These are phyloP conservation scores for Phytophthora pseudosyringae DNA, from an alignment of 352 stramenopile genomes.

Conservation along the genomic window DNA sequence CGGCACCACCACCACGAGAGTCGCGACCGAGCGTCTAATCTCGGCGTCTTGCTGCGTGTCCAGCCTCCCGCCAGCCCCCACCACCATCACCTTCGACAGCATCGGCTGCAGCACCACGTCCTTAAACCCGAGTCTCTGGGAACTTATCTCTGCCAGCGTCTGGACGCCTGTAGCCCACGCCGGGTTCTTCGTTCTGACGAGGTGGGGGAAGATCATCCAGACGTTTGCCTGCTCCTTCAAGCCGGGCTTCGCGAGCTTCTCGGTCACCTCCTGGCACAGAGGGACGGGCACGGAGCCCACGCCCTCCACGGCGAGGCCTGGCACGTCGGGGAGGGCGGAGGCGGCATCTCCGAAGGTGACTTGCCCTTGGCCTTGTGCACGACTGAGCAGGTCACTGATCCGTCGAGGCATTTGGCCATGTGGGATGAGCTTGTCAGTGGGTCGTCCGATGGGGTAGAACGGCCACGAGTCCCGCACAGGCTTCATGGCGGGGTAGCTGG, in stretches of 20 bases:
- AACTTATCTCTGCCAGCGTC: not conserved
- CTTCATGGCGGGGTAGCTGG: not conserved
- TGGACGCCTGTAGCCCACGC: slow-evolving; percentile 7
- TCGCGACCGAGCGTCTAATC: slow-evolving; percentile 6
- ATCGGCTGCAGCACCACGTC: not conserved
- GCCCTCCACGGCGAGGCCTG: slow-evolving; percentile 4
- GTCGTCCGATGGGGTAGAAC: not conserved
- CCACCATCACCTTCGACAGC: slow-evolving; percentile 10
- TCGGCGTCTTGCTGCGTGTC: not conserved
- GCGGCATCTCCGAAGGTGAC: slow-evolving; percentile 6
- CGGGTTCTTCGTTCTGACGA: slow-evolving; percentile 18
- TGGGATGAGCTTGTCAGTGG: not conserved
- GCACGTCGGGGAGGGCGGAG: slow-evolving; percentile 2
- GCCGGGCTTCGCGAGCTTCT: not conserved
- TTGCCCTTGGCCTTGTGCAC: not conserved
- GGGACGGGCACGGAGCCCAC: slow-evolving; percentile 9
- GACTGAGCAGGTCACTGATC: not conserved
- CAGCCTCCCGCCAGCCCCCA: not conserved
- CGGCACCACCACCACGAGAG: slow-evolving; percentile 2
- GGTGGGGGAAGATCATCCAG: slow-evolving; percentile 5
- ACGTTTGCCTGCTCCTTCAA: slow-evolving; percentile 1
- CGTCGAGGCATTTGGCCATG: not conserved
- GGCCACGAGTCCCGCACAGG: not conserved
- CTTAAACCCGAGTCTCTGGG: slow-evolving; percentile 9
- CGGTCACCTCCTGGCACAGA: slow-evolving; percentile 2